phyloP scores from a whole-genome alignment of 345 rosid species.

The Gossypium raimondii region DNA sequence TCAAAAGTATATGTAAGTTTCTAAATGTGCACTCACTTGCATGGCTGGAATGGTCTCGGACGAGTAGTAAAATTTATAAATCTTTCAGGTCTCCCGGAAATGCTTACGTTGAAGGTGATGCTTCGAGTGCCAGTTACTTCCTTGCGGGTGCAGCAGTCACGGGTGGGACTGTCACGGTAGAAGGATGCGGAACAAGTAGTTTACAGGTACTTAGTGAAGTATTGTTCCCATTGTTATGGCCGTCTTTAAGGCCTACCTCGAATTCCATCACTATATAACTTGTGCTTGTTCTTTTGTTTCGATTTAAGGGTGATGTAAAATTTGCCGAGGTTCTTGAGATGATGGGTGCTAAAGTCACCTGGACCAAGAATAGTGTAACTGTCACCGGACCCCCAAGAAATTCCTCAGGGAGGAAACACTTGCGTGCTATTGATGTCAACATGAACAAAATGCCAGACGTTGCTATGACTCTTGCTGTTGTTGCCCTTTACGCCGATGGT shows the following conservation, averaged over 20 bases:
- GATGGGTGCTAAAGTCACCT: slow-evolving; percentile 92
- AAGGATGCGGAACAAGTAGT: slow-evolving; percentile 95
- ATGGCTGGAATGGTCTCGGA: not conserved
- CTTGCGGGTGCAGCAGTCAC: slow-evolving; percentile 96
- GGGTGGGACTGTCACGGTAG: slow-evolving; percentile 88
- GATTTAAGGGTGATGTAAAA: slow-evolving; percentile 76
- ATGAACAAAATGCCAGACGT: slow-evolving; percentile 99
- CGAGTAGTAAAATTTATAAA: slow-evolving; percentile 12
- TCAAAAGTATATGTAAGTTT: slow-evolving; percentile 78
- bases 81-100: slow-evolving; percentile 78
- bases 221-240: not conserved
- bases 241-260: slow-evolving; percentile 4
- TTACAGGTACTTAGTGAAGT: slow-evolving; percentile 56
- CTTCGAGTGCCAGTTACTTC: slow-evolving; percentile 98
- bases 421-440: slow-evolving; percentile 76
- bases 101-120: slow-evolving; percentile 95
- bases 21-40: not conserved
- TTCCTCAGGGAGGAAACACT: slow-evolving; percentile 65
- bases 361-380: slow-evolving; percentile 90
- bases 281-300: slow-evolving; percentile 7
- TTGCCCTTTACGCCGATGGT: slow-evolving; percentile 90
- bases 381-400: slow-evolving; percentile 82
- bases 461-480: slow-evolving; percentile 98
- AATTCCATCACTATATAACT: slow-evolving; percentile 5
- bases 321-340: slow-evolving; percentile 93